Evolutionary conservation across 441 rosid genomes (phyloP).

Genomic region (Lepidium campestre): DNA sequence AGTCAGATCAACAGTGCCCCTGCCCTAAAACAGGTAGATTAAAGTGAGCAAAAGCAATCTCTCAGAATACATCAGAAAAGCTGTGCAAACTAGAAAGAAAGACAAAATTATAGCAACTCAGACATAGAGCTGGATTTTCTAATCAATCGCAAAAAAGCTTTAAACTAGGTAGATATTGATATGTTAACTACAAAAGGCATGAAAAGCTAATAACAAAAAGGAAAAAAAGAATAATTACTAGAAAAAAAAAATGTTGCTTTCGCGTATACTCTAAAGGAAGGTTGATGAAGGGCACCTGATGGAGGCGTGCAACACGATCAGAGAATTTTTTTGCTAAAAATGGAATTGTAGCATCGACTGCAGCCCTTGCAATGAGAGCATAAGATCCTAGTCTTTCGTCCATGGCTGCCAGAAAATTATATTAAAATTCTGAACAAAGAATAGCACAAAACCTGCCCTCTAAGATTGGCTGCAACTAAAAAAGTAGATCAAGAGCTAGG

Average conservation of each 20-base stretch:
- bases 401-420: conserved; percentile 64
- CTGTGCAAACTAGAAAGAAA: background rate
- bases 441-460: conserved; percentile 9
- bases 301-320: conserved; percentile 66
- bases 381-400: conserved; percentile 93
- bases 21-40: conserved; percentile 63
- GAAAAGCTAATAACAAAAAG: background rate
- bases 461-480: conserved; percentile 3
- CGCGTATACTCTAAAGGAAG: background rate
- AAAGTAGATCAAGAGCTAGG: conserved; percentile 6
- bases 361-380: conserved; percentile 95
- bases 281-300: conserved; percentile 61
- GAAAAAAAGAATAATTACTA: background rate
- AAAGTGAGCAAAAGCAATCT: conserved; percentile 26
- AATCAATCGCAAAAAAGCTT: background rate
- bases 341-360: conserved; percentile 78
- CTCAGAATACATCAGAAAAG: conserved; percentile 8
- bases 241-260: conserved; percentile 2
- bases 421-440: conserved; percentile 8
- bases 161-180: background rate
- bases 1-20: conserved; percentile 72
- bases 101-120: background rate
- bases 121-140: conserved; percentile 7
- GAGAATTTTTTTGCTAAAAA: conserved; percentile 62
- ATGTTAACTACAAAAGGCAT: conserved; percentile 5